phyloP scores from a whole-genome alignment of 139 green algal species.

The Haematococcus lacustris region DNA sequence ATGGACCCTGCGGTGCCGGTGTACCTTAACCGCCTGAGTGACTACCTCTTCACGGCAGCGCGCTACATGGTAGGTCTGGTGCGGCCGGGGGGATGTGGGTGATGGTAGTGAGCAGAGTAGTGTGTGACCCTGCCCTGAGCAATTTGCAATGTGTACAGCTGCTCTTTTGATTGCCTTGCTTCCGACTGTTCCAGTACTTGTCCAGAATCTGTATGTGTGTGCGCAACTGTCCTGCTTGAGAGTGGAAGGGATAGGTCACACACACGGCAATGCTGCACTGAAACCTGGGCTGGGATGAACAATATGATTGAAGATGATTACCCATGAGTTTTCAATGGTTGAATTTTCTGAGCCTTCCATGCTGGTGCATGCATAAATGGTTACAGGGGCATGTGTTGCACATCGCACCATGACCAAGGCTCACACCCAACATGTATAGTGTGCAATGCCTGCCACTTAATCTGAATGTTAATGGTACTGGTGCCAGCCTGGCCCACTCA shows the following conservation, averaged over 20 bases:
- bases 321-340: too few relatives aligned
- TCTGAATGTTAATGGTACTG: too few relatives aligned
- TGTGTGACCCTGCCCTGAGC: slow-evolving; percentile 44
- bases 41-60: slow-evolving; percentile 94
- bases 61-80: slow-evolving; percentile 36
- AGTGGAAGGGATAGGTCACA: neutral
- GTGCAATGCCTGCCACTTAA: too few relatives aligned
- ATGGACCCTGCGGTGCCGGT: slow-evolving; percentile 30
- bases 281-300: too few relatives aligned
- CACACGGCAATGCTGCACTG: neutral
- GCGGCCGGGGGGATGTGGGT: neutral
- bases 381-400: too few relatives aligned
- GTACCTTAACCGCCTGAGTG: slow-evolving; percentile 91
- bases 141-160: slow-evolving; percentile 37
- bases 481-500: too few relatives aligned
- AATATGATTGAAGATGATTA: too few relatives aligned
- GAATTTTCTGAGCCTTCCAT: too few relatives aligned
- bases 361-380: too few relatives aligned
- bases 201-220: slow-evolving; percentile 1
- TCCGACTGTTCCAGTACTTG: neutral
- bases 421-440: neutral
- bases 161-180: slow-evolving; percentile 10
- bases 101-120: slow-evolving; percentile 46
- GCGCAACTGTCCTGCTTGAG: neutral
- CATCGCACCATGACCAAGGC: too few relatives aligned